Evolutionary conservation across 1,284 basidiomycete genomes (phyloP).

Genomic region (Fomitopsis palustris): DNA sequence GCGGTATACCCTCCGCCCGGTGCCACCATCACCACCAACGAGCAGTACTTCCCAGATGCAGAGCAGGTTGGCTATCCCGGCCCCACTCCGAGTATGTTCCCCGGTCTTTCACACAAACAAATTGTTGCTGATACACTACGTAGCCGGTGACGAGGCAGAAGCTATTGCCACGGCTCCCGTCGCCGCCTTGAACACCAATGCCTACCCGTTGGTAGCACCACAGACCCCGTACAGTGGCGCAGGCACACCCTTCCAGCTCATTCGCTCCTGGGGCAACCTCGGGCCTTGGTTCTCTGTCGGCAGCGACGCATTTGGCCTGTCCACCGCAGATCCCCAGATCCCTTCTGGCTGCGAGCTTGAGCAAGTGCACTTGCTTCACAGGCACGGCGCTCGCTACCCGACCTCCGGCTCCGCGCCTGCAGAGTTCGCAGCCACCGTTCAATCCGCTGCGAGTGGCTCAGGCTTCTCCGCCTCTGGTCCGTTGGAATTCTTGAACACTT

Average conservation of each 20-base stretch:
- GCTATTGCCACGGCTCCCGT: constrained; percentile 26
- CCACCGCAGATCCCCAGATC: constrained; percentile 42
- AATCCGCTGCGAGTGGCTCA: constrained; percentile 26
- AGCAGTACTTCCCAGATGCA: constrained; percentile 26
- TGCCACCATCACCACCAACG: constrained; percentile 19
- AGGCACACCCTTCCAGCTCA: constrained; percentile 20
- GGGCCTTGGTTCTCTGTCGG: constrained; percentile 54
- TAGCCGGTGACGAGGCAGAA: constrained; percentile 25
- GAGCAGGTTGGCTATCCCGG: constrained; percentile 26
- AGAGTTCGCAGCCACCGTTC: constrained; percentile 39
- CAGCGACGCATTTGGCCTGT: constrained; percentile 45
- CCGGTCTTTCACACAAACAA: not conserved
- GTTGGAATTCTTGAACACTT: constrained; percentile 51
- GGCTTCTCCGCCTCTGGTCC: constrained; percentile 42
- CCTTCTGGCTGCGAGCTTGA: constrained; percentile 48
- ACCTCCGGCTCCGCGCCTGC: constrained; percentile 36
- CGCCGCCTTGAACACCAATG: constrained; percentile 18
- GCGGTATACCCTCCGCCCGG: constrained; percentile 26
- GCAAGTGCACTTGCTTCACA: constrained; percentile 52
- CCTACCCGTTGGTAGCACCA: constrained; percentile 22
- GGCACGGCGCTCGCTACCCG: constrained; percentile 53
- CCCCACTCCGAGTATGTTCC: constrained; percentile 26
- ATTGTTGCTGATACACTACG: no score
- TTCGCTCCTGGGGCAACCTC: constrained; percentile 50
- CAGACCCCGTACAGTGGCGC: constrained; percentile 6